phyloP scores from a whole-genome alignment of 495 filamentous ascomycete genomes.

The Penicillium ochrochloron region DNA sequence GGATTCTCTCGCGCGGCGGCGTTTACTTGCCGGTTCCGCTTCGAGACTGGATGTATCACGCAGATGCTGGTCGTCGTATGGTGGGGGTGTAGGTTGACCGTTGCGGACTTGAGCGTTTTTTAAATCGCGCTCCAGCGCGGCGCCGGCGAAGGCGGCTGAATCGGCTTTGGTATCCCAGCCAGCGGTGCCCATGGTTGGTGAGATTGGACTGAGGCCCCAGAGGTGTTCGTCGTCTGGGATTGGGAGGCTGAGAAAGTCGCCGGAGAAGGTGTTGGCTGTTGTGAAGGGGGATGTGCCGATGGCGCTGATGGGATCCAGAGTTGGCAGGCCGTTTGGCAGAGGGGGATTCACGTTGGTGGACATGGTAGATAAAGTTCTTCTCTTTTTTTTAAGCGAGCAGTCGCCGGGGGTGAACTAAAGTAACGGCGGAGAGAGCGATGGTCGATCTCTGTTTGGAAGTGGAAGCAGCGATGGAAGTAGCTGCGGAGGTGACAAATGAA shows the following conservation, averaged over 20 bases:
- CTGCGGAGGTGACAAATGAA: not conserved
- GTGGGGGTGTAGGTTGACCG: constrained; percentile 50
- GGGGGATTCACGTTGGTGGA: constrained; percentile 29
- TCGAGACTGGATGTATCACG: constrained; percentile 17
- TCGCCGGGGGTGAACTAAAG: not conserved
- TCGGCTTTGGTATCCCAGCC: constrained; percentile 37
- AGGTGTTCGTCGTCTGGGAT: constrained; percentile 41
- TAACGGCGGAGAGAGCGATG: not conserved
- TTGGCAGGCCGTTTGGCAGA: constrained; percentile 20
- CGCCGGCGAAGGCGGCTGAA: constrained; percentile 29
- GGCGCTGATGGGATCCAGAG: constrained; percentile 17
- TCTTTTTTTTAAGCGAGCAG: not conserved
- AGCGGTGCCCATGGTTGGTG: constrained; percentile 30
- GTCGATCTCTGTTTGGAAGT: not conserved
- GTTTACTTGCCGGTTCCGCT: constrained; percentile 18
- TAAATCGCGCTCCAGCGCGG: constrained; percentile 36
- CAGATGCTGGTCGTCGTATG: constrained; percentile 33
- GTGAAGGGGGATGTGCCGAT: constrained; percentile 30
- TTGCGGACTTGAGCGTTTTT: constrained; percentile 48
- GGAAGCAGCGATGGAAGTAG: not conserved
- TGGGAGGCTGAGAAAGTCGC: constrained; percentile 37
- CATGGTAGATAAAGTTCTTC: constrained; percentile 12
- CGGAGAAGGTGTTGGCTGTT: constrained; percentile 29
- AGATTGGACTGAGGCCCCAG: constrained; percentile 41
- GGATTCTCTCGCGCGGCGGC: constrained; percentile 25